Evolutionary conservation across 2,329 filamentous ascomycete genomes (phyloP).

Genomic region (Hymenoscyphus fructigenus): DNA sequence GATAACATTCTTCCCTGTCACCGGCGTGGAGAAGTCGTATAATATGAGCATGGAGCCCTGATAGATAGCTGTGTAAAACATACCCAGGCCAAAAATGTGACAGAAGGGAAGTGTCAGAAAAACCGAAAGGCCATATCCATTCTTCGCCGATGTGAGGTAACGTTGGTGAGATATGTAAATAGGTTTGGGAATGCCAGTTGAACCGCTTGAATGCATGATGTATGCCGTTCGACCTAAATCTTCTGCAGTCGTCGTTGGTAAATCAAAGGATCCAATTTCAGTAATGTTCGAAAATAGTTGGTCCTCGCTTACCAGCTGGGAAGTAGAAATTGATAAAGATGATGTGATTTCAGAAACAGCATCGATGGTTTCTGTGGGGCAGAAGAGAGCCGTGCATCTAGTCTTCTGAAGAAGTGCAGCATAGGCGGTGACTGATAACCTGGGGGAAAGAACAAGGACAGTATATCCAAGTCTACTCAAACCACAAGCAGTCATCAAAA

Average conservation of each 20-base stretch:
- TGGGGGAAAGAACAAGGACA: neutral
- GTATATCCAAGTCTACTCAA: neutral
- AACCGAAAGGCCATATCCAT: conserved; percentile 25
- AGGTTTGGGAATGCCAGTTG: conserved; percentile 59
- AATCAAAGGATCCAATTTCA: too few species aligned
- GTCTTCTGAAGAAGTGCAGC: neutral
- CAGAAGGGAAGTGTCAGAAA: conserved; percentile 59
- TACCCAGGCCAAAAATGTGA: conserved; percentile 58
- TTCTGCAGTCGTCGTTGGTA: too few species aligned
- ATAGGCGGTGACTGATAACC: neutral
- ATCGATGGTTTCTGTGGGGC: neutral
- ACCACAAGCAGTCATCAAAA: neutral
- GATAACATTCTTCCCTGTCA: too few species aligned
- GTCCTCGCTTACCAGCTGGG: too few species aligned
- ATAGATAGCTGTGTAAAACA: conserved; percentile 20
- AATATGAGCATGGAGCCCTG: too few species aligned
- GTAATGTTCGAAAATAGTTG: too few species aligned
- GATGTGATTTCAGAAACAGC: too few species aligned
- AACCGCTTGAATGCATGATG: conserved; percentile 44
- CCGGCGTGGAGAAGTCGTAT: too few species aligned
- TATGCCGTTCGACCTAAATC: conserved; percentile 10
- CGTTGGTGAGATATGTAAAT: conserved; percentile 49
- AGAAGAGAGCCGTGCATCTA: neutral
- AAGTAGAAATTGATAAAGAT: too few species aligned
- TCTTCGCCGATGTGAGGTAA: conserved; percentile 36